A percentile compares a stretch with the other conserved stretches of the same genome.
These are phyloP conservation scores for Bisporella sp. DNA, from an alignment of 2,329 filamentous ascomycete species.

Conservation along the genomic window DNA sequence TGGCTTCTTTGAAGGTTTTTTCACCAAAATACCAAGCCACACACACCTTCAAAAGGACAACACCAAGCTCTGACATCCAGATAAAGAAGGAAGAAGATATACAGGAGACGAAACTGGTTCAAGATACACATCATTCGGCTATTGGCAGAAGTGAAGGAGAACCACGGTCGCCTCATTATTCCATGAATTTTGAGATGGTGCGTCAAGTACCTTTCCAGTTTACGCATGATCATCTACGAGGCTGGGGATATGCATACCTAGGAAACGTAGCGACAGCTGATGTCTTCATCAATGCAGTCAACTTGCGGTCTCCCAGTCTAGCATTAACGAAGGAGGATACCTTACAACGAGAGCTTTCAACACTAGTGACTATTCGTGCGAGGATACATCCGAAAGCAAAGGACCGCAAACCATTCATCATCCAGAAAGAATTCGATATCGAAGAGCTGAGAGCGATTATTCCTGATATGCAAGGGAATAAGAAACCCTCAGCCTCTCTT, in stretches of 20 bases:
- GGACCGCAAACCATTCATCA: conserved; percentile 37
- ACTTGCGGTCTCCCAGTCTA: conserved; percentile 30
- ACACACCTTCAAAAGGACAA: too few species aligned
- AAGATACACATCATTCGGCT: neutral
- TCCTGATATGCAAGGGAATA: conserved; percentile 19
- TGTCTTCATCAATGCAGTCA: conserved; percentile 38
- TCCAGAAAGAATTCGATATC: conserved; percentile 45
- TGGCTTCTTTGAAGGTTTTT: too few species aligned
- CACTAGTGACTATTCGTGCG: conserved; percentile 34
- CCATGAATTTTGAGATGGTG: too few species aligned
- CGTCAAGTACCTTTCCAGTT: conserved; percentile 17
- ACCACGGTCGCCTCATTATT: neutral
- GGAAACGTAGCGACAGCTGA: conserved; percentile 35
- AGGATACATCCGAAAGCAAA: conserved; percentile 34
- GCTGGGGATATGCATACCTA: conserved; percentile 37
- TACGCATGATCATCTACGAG: conserved; percentile 31
- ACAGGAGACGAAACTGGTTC: neutral
- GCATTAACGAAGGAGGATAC: conserved; percentile 1
- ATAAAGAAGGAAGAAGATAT: neutral
- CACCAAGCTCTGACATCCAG: too few species aligned
- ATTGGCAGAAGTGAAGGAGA: conserved; percentile 1
- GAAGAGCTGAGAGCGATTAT: conserved; percentile 38
- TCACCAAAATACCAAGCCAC: too few species aligned
- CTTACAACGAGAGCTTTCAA: neutral
- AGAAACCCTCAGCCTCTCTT: neutral